These are phyloP conservation scores for Apiospora koreana DNA, from an alignment of 2,329 filamentous ascomycete species.

Conservation along the genomic window DNA sequence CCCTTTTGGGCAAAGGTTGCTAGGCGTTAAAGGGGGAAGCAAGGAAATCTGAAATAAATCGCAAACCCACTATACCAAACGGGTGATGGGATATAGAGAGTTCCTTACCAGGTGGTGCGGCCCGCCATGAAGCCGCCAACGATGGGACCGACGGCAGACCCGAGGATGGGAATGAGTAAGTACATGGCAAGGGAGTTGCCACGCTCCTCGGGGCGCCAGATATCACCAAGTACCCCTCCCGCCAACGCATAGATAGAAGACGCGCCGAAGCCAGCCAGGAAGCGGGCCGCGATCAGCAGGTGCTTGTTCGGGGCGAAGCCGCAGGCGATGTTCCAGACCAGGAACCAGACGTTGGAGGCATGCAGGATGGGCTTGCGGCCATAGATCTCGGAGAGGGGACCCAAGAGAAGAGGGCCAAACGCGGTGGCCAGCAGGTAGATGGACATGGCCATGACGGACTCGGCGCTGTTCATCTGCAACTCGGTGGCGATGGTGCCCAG, in stretches of 20 bases:
- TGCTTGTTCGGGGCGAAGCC: conserved; percentile 49
- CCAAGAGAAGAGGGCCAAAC: conserved; percentile 48
- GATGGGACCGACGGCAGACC: conserved; percentile 39
- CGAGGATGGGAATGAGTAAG: conserved; percentile 41
- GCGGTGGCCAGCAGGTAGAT: conserved; percentile 53
- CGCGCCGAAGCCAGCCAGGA: conserved; percentile 53
- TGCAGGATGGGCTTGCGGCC: conserved; percentile 53
- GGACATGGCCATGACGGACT: conserved; percentile 48
- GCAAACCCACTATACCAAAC: no score
- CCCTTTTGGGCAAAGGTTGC: no score
- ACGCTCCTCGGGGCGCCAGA: conserved; percentile 46
- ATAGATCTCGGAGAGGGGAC: conserved; percentile 52
- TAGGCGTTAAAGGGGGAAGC: no score
- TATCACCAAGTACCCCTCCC: conserved; percentile 47
- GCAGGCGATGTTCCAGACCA: conserved; percentile 57
- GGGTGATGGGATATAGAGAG: no score
- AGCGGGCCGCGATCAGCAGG: conserved; percentile 55
- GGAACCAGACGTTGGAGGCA: conserved; percentile 44
- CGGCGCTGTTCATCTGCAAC: conserved; percentile 48
- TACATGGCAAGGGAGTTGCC: conserved; percentile 42
- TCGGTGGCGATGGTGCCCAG: conserved; percentile 51
- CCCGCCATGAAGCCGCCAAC: conserved; percentile 41
- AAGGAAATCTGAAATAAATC: no score
- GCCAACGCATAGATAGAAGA: conserved; percentile 47
- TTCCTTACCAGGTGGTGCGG: conserved; percentile 30